phyloP scores from a whole-genome alignment of 78 protist species.

The Dictyostelium citrinum region DNA sequence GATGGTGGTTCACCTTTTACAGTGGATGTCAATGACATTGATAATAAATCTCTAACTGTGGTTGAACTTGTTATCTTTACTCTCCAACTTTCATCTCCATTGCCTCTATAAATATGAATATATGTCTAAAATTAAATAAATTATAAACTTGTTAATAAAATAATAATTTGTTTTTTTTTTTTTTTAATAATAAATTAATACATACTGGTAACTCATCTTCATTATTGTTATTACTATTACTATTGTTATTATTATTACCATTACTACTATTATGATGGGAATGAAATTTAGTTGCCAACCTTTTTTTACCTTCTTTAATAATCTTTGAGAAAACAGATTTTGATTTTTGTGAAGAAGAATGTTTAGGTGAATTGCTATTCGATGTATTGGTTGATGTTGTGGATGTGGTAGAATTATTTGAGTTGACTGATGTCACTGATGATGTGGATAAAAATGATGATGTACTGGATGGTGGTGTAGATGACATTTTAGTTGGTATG shows the following conservation, averaged over 20 bases:
- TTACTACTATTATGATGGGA: background rate
- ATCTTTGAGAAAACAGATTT: constrained; percentile 30
- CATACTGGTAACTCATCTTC: background rate
- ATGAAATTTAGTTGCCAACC: background rate
- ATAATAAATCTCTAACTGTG: constrained; percentile 41
- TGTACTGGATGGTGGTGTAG: constrained; percentile 14
- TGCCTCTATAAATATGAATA: constrained; percentile 62
- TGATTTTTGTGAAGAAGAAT: background rate
- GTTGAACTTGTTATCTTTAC: constrained; percentile 28
- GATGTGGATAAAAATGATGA: constrained; percentile 28
- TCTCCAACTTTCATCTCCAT: constrained; percentile 73
- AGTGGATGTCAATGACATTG: constrained; percentile 38
- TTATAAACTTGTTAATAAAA: background rate
- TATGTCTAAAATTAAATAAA: background rate
- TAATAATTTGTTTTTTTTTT: too few species aligned
- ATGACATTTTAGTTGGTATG: background rate
- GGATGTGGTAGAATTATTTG: background rate
- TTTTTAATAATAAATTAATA: background rate
- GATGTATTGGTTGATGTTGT: background rate
- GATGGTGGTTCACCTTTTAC: constrained; percentile 22
- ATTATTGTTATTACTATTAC: background rate
- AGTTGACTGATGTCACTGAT: background rate
- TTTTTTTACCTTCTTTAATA: constrained; percentile 21
- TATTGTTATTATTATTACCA: background rate
- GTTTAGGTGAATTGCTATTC: background rate